Evolutionary conservation across 164 flowering plant genomes (phyloP).

Genomic region (Amborella trichopoda): DNA sequence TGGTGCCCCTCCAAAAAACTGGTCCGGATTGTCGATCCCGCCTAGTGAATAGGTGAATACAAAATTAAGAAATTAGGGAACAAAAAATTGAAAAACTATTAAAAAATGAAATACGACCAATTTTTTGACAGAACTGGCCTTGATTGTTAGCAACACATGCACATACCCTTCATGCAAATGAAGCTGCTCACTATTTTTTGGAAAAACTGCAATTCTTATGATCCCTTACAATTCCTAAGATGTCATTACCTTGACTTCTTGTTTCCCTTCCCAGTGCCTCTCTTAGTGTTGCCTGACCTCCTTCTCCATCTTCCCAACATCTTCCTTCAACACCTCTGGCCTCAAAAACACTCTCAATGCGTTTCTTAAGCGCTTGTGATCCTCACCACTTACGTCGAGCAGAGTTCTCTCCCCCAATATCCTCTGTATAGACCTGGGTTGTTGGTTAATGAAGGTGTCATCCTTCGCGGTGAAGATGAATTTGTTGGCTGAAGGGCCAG

Average conservation of each 20-base stretch:
- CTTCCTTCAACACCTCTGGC: slow-evolving; percentile 17
- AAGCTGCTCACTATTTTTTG: too few species aligned
- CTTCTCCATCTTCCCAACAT: slow-evolving; percentile 17
- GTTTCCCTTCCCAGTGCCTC: slow-evolving; percentile 11
- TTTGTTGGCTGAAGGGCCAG: slow-evolving; percentile 33
- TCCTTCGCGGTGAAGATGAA: slow-evolving; percentile 19
- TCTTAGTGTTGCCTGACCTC: slow-evolving; percentile 13
- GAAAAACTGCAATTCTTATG: too few species aligned
- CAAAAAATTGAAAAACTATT: too few species aligned
- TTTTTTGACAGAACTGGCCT: too few species aligned
- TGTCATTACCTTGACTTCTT: slow-evolving; percentile 15
- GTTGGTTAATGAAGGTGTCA: slow-evolving; percentile 17
- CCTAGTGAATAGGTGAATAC: too few species aligned
- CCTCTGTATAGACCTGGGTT: slow-evolving; percentile 15
- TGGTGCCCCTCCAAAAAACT: too few species aligned
- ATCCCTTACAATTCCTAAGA: too few species aligned
- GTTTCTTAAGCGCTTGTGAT: slow-evolving; percentile 17
- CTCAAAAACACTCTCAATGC: slow-evolving; percentile 16
- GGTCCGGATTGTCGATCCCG: too few species aligned
- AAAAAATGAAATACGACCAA: too few species aligned
- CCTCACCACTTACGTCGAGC: slow-evolving; percentile 17
- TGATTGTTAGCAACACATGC: too few species aligned
- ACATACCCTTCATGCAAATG: too few species aligned
- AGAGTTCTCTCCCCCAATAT: slow-evolving; percentile 19
- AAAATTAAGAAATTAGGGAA: too few species aligned